Base-by-base conservation (phyloP, 2,329 filamentous ascomycete genomes). In the Falciphora oryzae region DNA sequence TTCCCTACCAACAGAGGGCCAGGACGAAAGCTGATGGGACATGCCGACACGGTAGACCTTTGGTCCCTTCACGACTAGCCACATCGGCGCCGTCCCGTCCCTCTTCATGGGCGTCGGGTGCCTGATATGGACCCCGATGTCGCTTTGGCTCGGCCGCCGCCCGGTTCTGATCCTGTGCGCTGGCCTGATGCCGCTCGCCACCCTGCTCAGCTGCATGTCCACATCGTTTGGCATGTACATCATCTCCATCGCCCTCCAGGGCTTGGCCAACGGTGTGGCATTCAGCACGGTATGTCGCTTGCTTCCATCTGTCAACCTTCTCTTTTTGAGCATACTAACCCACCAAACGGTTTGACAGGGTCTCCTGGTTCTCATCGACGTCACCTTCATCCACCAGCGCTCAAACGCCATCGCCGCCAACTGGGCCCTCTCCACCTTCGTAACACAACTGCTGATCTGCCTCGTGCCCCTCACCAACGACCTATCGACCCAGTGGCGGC, bases 341-440 rank as follows among this genome's bases (percentile, higher is more conserved):
- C 28, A 14, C 25, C 5, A 13, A 4, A 3, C 32, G 32, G 7
- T 16, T 1, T 10, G 10, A 4, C 27, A 78, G 76, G 68, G 70
- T 16, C 68, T 77, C 4, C 67, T 78, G 1, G 73, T 75, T 63
- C 65, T 78, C 16, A 74, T 78, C 32, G 76, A 78, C 62, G 65
- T 78, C 57, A 76, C 76, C 0, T 78, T 75, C 66, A 76, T 78
- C 58, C 71, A 76, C 60, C 72, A 77, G 65, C 71, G 77, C 5
- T 73, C 76, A 0, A 68, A 68, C 29, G 73, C 71, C 4, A 68
- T 78, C 28, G 75, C 75, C 0, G 64, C 73, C 7, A 71, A 74
- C 57, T 78, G 75, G 75, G 71, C 71, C n/a, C 3, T 75, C 2
- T 68, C 69, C 2, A 70, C 68, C 8, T 68, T 66, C 22, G 59